These are phyloP conservation scores for Oryza glaberrima DNA, from an alignment of 176 grass and related monocot species.

Conservation along the genomic window DNA sequence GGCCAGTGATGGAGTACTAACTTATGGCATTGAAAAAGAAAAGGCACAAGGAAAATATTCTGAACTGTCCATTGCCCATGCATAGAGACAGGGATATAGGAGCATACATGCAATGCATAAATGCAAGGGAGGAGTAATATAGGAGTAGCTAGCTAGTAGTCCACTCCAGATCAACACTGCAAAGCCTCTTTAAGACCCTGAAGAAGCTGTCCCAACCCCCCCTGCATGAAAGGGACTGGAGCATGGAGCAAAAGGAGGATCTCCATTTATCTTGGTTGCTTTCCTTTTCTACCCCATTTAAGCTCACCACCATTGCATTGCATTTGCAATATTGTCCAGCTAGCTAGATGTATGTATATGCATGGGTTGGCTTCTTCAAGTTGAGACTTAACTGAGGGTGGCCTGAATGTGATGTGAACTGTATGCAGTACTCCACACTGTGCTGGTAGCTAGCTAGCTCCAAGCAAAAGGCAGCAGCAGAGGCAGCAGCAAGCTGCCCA, in stretches of 20 bases:
- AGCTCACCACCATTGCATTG: neutral
- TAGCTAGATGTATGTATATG: neutral
- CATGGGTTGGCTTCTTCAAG: neutral
- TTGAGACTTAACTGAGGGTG: neutral
- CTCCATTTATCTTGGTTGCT: constrained; percentile 13
- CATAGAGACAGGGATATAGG: constrained; percentile 14
- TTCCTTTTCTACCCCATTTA: constrained; percentile 7
- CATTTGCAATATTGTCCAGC: neutral
- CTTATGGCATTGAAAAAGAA: constrained; percentile 18
- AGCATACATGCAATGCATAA: constrained; percentile 1
- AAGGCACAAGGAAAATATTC: neutral
- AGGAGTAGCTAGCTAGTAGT: neutral
- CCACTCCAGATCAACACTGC: constrained; percentile 30
- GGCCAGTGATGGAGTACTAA: constrained; percentile 20
- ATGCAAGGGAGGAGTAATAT: constrained; percentile 8
- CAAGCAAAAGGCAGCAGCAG: constrained; percentile 60
- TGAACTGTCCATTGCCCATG: constrained; percentile 29
- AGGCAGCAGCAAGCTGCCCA: constrained; percentile 47
- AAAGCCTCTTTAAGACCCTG: constrained; percentile 53
- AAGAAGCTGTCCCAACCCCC: constrained; percentile 31
- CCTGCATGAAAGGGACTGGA: constrained; percentile 60
- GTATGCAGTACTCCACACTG: constrained; percentile 1
- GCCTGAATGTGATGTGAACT: constrained; percentile 4
- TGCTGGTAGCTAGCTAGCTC: constrained; percentile 38
- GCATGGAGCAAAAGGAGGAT: constrained; percentile 42